Percentiles rank a stretch among this genome's conserved stretches.
Evolutionary conservation across 2,329 filamentous ascomycete genomes (phyloP).

Genomic region (Aspergillus pseudotamarii): DNA sequence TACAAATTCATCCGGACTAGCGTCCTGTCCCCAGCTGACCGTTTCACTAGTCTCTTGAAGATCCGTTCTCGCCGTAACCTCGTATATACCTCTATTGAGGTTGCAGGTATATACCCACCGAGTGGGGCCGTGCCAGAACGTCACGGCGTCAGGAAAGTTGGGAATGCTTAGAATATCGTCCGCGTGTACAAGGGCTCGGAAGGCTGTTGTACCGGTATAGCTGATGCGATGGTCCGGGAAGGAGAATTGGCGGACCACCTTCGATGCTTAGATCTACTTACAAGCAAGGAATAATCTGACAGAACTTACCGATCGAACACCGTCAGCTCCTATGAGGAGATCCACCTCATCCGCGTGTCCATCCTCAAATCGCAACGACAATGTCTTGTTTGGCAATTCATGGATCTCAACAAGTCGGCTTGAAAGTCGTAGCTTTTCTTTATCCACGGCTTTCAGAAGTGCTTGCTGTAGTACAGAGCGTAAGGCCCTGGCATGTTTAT

Average conservation of each 20-base stretch:
- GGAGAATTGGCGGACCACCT: constrained; percentile 15
- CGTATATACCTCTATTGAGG: constrained; percentile 14
- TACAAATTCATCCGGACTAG: constrained; percentile 12
- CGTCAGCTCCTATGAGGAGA: constrained; percentile 17
- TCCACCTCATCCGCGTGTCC: constrained; percentile 10
- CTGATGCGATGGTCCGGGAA: constrained; percentile 15
- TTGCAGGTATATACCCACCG: constrained; percentile 19
- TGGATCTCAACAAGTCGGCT: constrained; percentile 9
- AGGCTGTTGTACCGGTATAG: constrained; percentile 18
- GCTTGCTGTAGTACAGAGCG: constrained; percentile 17
- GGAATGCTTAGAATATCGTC: constrained; percentile 11
- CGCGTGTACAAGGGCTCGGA: constrained; percentile 14
- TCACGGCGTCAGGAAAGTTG: constrained; percentile 13
- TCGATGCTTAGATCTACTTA: rapidly evolving
- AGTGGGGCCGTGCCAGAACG: constrained; percentile 19
- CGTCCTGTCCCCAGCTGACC: constrained; percentile 18
- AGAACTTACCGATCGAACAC: constrained; percentile 14
- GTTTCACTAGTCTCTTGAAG: constrained; percentile 6
- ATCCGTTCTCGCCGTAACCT: constrained; percentile 11
- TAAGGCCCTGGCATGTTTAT: constrained; percentile 14
- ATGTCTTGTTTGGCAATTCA: not conserved
- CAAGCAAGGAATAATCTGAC: not conserved
- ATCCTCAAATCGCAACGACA: constrained; percentile 12
- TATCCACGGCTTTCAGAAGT: constrained; percentile 6
- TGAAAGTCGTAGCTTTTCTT: constrained; percentile 4